phyloP scores from a whole-genome alignment of 768 basidiomycete genomes.

The Lactifluus pinguis region DNA sequence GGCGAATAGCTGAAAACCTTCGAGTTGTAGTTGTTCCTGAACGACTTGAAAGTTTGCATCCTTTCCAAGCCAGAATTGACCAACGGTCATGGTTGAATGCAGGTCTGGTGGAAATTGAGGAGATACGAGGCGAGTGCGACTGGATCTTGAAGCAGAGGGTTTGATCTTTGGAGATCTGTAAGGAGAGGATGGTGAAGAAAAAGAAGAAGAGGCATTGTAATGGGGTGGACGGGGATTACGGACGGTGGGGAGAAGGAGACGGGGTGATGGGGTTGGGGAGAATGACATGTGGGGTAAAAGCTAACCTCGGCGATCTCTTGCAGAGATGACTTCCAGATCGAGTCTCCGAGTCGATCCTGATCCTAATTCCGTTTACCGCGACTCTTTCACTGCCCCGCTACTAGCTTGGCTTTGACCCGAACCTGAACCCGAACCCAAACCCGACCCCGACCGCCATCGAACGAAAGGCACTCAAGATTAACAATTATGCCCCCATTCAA shows the following conservation, averaged over 20 bases:
- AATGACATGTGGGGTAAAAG: background rate
- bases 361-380: background rate
- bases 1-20: constrained; percentile 74
- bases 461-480: constrained; percentile 6
- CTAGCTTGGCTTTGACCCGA: too few relatives aligned
- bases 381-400: too few relatives aligned
- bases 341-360: constrained; percentile 7
- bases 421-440: background rate
- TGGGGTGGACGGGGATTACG: background rate
- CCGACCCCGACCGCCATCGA: background rate
- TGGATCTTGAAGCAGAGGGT: constrained; percentile 1
- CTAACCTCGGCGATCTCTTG: background rate
- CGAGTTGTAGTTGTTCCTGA: constrained; percentile 39
- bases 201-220: background rate
- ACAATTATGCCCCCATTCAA: constrained; percentile 8
- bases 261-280: background rate
- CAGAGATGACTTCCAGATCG: constrained; percentile 3
- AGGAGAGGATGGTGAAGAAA: background rate
- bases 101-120: background rate
- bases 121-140: constrained; percentile 14
- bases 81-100: background rate
- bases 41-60: constrained; percentile 42
- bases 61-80: constrained; percentile 34
- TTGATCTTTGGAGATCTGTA: constrained; percentile 14
- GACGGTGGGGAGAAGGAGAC: constrained; percentile 19